Evolutionary conservation across 805 yeast species (phyloP).

Genomic region (Candida taoyuanica): DNA sequence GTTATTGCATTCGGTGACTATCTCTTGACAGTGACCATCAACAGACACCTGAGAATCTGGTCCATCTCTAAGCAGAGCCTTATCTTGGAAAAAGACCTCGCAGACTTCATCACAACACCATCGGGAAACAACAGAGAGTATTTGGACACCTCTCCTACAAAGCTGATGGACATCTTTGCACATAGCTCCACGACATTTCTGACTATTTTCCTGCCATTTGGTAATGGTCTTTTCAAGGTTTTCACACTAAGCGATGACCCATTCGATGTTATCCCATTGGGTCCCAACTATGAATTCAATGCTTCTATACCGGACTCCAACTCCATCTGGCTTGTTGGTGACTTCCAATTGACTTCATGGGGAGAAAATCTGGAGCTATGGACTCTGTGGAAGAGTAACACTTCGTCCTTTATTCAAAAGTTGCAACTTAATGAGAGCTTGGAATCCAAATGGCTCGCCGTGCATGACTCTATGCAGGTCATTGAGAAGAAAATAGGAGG

Average conservation of each 20-base stretch:
- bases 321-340: constrained; percentile 46
- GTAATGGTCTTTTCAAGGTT: constrained; percentile 39
- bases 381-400: constrained; percentile 62
- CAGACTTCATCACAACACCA: constrained; percentile 10
- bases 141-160: constrained; percentile 30
- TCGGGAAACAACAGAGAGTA: constrained; percentile 20
- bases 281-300: constrained; percentile 24
- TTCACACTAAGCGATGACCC: constrained; percentile 27
- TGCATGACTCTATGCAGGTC: constrained; percentile 8
- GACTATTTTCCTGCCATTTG: constrained; percentile 38
- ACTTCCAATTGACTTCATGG: constrained; percentile 32
- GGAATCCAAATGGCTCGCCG: constrained; percentile 21
- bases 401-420: constrained; percentile 42
- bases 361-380: constrained; percentile 29
- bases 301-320: constrained; percentile 31
- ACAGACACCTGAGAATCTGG: constrained; percentile 58
- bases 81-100: constrained; percentile 25
- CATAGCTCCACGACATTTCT: constrained; percentile 20
- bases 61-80: constrained; percentile 34
- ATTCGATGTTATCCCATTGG: constrained; percentile 26
- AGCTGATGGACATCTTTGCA: constrained; percentile 23
- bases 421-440: constrained; percentile 28
- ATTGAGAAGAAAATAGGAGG: constrained; percentile 26
- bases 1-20: constrained; percentile 24
- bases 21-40: constrained; percentile 48